A percentile compares a stretch with the other conserved stretches of the same genome.
Evolutionary conservation across 2,329 filamentous ascomycete genomes (phyloP).

Genomic region (Fusarium begoniae): DNA sequence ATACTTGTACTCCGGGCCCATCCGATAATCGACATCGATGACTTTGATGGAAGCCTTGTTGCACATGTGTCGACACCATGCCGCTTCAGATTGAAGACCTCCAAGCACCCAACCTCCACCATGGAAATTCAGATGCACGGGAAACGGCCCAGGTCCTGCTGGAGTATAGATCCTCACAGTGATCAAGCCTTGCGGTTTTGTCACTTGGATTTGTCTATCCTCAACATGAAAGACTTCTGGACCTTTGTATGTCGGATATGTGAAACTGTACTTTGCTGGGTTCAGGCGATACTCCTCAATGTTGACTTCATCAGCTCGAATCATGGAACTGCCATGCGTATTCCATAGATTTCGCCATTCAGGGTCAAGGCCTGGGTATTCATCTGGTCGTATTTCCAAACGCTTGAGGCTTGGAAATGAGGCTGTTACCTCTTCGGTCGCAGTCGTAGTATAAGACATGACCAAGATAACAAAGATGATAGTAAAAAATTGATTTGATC

Average conservation of each 20-base stretch:
- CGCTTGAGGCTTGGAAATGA: not conserved
- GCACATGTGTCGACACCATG: not conserved
- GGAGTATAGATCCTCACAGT: not conserved
- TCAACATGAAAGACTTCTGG: not conserved
- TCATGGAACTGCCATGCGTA: not conserved
- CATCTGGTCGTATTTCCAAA: not conserved
- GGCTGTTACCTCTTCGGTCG: not conserved
- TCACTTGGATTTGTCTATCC: not conserved
- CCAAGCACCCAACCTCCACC: not conserved
- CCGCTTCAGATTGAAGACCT: not conserved
- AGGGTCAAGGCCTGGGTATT: not conserved
- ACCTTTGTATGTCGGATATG: not conserved
- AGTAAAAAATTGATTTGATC: too few relatives aligned
- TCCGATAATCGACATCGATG: not conserved
- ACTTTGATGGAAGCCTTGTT: not conserved
- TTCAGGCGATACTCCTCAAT: not conserved
- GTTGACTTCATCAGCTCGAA: not conserved
- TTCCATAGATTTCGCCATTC: conserved; percentile 4
- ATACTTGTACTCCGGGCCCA: not conserved
- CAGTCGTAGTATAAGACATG: not conserved
- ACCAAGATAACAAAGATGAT: not conserved
- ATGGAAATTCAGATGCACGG: not conserved
- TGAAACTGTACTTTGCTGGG: not conserved
- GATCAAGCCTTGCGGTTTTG: not conserved
- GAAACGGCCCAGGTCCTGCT: not conserved